Evolutionary conservation across 2,329 filamentous ascomycete species (phyloP), one percentile per base, ranked within the genome.

Genomic region (Grosmannia clavigera): DNA sequence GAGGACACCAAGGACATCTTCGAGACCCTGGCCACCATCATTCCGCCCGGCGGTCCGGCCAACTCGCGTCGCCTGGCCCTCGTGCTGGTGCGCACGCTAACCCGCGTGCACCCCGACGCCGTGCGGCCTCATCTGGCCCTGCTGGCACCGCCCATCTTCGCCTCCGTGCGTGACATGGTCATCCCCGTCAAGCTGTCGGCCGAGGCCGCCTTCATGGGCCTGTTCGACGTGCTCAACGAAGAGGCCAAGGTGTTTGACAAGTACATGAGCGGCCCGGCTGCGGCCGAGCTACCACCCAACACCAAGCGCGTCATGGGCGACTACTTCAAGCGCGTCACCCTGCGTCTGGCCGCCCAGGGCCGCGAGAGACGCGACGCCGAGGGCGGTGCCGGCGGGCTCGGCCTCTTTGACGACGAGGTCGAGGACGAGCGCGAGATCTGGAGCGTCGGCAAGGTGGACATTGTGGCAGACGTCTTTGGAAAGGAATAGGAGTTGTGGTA

Each of bases 341-440:
- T 92, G 68, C 83, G 92, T 66, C 75, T 97, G 25, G 92, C 88
- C n/a, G 82, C 78, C 22, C 94, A 97, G 71, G 91, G 89, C 1
- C 82, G 90, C 63, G 94, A 99, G 75, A 82, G 94, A 67, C 88
- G 84, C 68, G 92, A 96, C 66, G 94, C 94, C 0, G 92, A 96
- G 70, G 92, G 92, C 63, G 94, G 92, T 9, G 82, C 86, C 61
- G 92, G 92, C 55, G 90, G 91, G 0, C 70, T 97, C 57, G 92
- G 92, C 0, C 72, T 99, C 67, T 88, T 87, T 40, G 91, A 89
- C 69, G 94, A 99, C 72, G 94, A 99, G 75, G 77, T 84, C 38
- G 94, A 99, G 69, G 94, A 99, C 74, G 90, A 96, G 77, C 87
- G 84, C 73, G 94, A 99, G 76, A 85, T 99, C 64, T 95, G 91